Base-by-base conservation (phyloP, 306 rosid genomes). In the Ormosia semicastrata region DNA sequence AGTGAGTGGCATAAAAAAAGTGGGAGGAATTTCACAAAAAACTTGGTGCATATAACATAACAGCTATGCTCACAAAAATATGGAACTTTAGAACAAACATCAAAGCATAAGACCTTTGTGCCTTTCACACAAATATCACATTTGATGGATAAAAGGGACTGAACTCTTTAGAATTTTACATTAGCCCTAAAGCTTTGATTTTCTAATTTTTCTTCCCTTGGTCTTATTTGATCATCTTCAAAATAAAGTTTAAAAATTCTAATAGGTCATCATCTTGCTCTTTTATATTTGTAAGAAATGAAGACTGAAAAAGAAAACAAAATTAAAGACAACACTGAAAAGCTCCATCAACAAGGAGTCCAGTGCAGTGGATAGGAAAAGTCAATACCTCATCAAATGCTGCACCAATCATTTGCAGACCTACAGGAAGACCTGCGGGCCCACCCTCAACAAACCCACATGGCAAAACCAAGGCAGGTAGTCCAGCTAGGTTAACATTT, bases 401-500 rank as follows among this genome's bases (percentile, higher is more conserved):
- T 9, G 96, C 92, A 60, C 98, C 96, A 56, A 95, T 89, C 94
- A 95, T 89, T 89, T 95, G 99, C 77, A 95, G 88, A 80, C 99
- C 99, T 37, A 95, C 94, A 5, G 99, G 99, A 77, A 95, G 99
- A 73, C 95, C 94, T 32, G 91, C 83, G n/a, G 89, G 49, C 5
- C 97, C 98, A 12, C 91, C 92, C 41, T 87, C 90, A 81, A 89
- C 93, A 89, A 93, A 93, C 76, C 99, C 99, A 84, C 99, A 95
- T 10, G 99, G 99, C 81, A 93, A 86, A 73, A 93, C 98, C 85
- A 95, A 85, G 76, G 99, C 99, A 78, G 99, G 99, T 66, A 95
- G 80, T 77, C 99, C 98, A 64, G 97, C 99, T 79, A 95, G 89
- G 94, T 95, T 95, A 36, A 92, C 99, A 80, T 95, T 95, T 60